A percentile compares a stretch with the other conserved stretches of the same genome.
Evolutionary conservation across 139 green algal species (phyloP).

Genomic region (Eudorina sp.): DNA sequence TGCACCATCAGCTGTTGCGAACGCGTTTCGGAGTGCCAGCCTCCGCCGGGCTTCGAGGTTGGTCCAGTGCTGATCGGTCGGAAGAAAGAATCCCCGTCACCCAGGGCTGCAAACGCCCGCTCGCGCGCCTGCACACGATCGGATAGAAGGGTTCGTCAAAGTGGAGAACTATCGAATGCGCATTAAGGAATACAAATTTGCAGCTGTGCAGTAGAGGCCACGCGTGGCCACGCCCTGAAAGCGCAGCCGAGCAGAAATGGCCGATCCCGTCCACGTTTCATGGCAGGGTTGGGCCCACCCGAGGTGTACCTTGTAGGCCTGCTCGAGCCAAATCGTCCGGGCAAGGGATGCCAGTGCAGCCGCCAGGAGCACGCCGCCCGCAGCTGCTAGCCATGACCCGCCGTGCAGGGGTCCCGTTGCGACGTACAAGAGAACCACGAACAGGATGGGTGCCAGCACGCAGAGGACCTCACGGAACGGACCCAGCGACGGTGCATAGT

Average conservation of each 20-base stretch:
- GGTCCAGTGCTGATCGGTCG: slow-evolving; percentile 22
- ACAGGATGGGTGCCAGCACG: slow-evolving; percentile 39
- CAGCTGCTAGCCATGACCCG: slow-evolving; percentile 52
- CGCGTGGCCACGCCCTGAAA: no score
- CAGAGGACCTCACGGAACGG: slow-evolving; percentile 42
- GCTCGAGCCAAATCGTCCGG: slow-evolving; percentile 60
- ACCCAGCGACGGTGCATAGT: slow-evolving; percentile 38
- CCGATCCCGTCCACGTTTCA: no score
- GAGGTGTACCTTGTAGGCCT: slow-evolving; percentile 59
- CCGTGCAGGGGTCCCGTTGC: slow-evolving; percentile 55
- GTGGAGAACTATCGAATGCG: no score
- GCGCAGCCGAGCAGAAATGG: no score
- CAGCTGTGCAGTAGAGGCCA: no score
- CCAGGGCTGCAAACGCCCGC: slow-evolving; percentile 63
- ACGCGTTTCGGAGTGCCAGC: no score
- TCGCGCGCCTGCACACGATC: slow-evolving; percentile 55
- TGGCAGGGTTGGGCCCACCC: no score
- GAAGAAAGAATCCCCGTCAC: slow-evolving; percentile 74
- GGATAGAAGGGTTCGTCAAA: background rate
- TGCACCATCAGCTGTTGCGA: slow-evolving; percentile 36
- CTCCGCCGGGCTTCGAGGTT: no score
- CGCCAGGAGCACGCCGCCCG: slow-evolving; percentile 39
- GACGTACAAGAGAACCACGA: slow-evolving; percentile 52
- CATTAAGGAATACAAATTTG: no score
- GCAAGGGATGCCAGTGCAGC: background rate